Percentiles rank a stretch among this genome's conserved stretches.
These are phyloP conservation scores for Ceratocystis destructans DNA, from an alignment of 2,329 filamentous ascomycete genomes.

Conservation along the genomic window DNA sequence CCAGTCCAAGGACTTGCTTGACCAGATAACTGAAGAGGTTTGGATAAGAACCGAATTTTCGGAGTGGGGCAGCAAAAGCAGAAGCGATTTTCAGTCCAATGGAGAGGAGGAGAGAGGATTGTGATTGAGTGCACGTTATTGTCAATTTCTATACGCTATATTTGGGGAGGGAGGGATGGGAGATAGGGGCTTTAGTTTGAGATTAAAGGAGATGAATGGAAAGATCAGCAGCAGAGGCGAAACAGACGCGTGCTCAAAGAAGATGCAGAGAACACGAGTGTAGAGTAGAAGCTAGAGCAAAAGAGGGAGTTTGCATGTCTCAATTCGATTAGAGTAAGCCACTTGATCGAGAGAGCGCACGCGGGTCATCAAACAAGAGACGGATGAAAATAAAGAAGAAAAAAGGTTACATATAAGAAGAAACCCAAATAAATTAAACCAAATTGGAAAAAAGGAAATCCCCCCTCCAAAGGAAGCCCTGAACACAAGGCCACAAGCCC, in stretches of 20 bases:
- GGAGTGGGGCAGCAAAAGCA: background rate
- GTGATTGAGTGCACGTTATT: too few relatives aligned
- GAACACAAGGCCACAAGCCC: too few relatives aligned
- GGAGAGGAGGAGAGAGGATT: background rate
- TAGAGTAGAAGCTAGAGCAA: background rate
- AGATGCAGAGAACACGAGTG: too few relatives aligned
- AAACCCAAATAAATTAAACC: too few relatives aligned
- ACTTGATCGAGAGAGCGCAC: background rate
- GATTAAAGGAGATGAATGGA: background rate
- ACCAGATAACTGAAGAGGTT: background rate
- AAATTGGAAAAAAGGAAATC: too few relatives aligned
- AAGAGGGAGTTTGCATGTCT: background rate
- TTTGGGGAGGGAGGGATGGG: background rate
- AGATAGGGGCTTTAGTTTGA: background rate
- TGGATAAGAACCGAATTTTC: background rate
- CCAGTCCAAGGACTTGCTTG: background rate
- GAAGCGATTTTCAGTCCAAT: background rate
- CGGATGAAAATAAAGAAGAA: too few relatives aligned
- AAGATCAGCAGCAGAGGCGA: background rate
- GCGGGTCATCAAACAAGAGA: too few relatives aligned
- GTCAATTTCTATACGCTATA: too few relatives aligned
- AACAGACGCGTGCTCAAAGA: background rate
- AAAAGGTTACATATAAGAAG: too few relatives aligned
- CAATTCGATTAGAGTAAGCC: background rate
- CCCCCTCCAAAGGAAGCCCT: too few relatives aligned